A percentile compares a stretch with the other conserved stretches of the same genome.
Evolutionary conservation across 441 rosid species (phyloP).

Genomic region (Adansonia grandidieri): DNA sequence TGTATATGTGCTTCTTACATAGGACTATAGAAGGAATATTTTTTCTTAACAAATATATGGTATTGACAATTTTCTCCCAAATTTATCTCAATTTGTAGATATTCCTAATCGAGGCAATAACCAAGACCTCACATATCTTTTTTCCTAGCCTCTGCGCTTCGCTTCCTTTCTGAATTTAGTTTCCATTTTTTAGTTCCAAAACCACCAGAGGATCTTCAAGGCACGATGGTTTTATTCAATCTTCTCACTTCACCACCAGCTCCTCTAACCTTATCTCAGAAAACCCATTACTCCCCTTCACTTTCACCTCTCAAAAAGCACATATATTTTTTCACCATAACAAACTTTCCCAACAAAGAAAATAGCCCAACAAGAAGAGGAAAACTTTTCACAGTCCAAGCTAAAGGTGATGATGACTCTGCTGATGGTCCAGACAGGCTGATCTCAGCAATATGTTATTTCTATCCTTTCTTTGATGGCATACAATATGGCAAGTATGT

Average conservation of each 20-base stretch:
- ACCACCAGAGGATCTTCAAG: not conserved
- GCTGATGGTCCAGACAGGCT: constrained; percentile 77
- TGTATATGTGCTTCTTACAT: too few species aligned
- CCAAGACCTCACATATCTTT: not conserved
- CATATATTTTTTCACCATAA: constrained; percentile 32
- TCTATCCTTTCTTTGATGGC: constrained; percentile 92
- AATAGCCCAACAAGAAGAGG: constrained; percentile 24
- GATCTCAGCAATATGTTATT: constrained; percentile 85
- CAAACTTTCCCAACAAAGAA: constrained; percentile 21
- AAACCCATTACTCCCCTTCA: constrained; percentile 26
- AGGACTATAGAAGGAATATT: too few species aligned
- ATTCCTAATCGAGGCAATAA: not conserved
- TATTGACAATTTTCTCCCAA: not conserved
- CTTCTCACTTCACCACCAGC: constrained; percentile 43
- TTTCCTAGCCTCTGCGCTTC: not conserved
- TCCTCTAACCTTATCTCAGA: constrained; percentile 37
- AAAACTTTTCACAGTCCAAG: constrained; percentile 41
- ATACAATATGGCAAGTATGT: constrained; percentile 84
- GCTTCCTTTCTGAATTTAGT: not conserved
- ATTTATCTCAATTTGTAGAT: not conserved
- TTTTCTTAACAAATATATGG: too few species aligned
- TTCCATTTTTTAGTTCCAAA: not conserved
- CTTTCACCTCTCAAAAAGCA: constrained; percentile 32
- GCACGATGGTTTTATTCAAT: constrained; percentile 51
- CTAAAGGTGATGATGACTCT: constrained; percentile 54